Percentiles rank a stretch among this genome's conserved stretches.
These are phyloP conservation scores for Colletotrichum tabaci DNA, from an alignment of 2,329 filamentous ascomycete species.

Conservation along the genomic window DNA sequence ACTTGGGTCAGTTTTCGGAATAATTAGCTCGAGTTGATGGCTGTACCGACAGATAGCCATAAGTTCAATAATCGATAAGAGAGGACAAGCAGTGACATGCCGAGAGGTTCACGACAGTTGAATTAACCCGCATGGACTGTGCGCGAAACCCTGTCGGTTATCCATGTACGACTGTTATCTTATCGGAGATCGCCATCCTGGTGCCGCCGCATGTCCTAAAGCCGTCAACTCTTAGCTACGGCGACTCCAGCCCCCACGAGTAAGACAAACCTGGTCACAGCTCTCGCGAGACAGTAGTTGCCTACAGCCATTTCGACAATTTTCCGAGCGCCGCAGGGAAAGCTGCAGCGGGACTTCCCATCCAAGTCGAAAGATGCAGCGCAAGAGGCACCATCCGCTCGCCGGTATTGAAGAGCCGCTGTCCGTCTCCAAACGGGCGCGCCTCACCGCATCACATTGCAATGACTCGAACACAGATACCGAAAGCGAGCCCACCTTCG, in stretches of 20 bases:
- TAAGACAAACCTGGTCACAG: neutral
- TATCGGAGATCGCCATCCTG: conserved; percentile 12
- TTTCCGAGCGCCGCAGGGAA: neutral
- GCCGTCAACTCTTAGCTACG: neutral
- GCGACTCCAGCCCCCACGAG: neutral
- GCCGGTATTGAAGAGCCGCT: conserved; percentile 1
- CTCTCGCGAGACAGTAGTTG: neutral
- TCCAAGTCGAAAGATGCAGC: conserved; percentile 9
- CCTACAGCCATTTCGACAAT: neutral
- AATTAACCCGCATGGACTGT: neutral
- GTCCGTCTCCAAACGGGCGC: conserved; percentile 2
- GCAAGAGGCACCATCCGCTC: conserved; percentile 7
- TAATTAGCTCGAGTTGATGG: neutral
- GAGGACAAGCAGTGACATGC: neutral
- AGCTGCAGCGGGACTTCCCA: neutral
- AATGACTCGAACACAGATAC: neutral
- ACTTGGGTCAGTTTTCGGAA: neutral
- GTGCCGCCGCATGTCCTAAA: neutral
- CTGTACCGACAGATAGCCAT: neutral
- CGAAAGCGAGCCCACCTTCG: conserved; percentile 5
- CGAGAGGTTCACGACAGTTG: too few relatives aligned
- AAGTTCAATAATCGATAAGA: neutral
- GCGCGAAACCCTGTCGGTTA: neutral
- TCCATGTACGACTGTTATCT: neutral
- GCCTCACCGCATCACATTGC: conserved; percentile 6